These are phyloP conservation scores for Triticum aestivum DNA, from an alignment of 176 grass and related monocot genomes.

Conservation along the genomic window DNA sequence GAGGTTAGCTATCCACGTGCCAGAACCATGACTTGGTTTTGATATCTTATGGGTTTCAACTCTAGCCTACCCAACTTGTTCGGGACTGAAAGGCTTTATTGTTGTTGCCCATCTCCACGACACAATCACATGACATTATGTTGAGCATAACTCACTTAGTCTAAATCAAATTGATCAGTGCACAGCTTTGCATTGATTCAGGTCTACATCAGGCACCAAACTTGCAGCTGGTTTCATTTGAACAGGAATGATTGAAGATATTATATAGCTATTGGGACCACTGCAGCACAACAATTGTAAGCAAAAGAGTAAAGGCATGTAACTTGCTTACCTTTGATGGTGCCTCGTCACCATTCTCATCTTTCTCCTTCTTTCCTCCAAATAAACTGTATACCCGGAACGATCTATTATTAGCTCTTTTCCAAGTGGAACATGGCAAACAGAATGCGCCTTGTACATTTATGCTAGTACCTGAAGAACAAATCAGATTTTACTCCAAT, in stretches of 20 bases:
- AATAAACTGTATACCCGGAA: slow-evolving; percentile 88
- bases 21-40: too few species aligned
- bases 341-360: slow-evolving; percentile 70
- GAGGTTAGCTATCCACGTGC: too few species aligned
- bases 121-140: not conserved
- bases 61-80: too few species aligned
- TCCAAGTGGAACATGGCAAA: slow-evolving; percentile 48
- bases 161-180: not conserved
- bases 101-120: not conserved
- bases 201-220: not conserved
- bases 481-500: not conserved
- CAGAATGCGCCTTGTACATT: slow-evolving; percentile 39
- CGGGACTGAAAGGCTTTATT: too few species aligned
- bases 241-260: slow-evolving; percentile 3
- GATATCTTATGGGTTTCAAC: too few species aligned
- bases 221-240: not conserved
- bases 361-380: slow-evolving; percentile 94
- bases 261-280: not conserved
- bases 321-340: slow-evolving; percentile 68
- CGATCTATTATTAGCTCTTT: slow-evolving; percentile 49
- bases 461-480: slow-evolving; percentile 59
- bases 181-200: not conserved
- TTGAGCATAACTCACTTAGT: slow-evolving; percentile 4
- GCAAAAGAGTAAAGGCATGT: slow-evolving; percentile 15
- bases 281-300: not conserved